Conservation (phyloP, 768 basidiomycete species). For the Scleroderma citrinum region DNA sequence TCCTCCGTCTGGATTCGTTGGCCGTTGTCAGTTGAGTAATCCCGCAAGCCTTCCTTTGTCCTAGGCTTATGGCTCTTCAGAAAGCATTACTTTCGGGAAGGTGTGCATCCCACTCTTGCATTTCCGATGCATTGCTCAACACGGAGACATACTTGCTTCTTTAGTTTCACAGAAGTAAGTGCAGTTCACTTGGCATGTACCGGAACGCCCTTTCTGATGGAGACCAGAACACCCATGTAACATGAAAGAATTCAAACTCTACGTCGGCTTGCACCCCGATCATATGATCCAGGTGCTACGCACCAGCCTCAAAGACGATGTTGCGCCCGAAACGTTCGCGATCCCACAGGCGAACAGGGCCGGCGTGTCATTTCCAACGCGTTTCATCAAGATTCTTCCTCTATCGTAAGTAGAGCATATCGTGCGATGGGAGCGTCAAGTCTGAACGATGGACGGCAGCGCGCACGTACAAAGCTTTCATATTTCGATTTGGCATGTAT, state of each 20-base stretch:
- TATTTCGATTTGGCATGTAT: conserved; percentile 73
- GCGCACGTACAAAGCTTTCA: conserved; percentile 71
- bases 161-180: conserved; percentile 26
- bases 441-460: conserved; percentile 28
- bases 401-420: conserved; percentile 49
- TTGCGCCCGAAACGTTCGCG: conserved; percentile 55
- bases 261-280: conserved; percentile 57
- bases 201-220: neutral
- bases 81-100: conserved; percentile 77
- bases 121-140: conserved; percentile 9
- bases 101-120: conserved; percentile 29
- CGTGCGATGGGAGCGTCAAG: neutral
- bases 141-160: neutral
- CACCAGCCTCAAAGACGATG: conserved; percentile 59
- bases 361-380: conserved; percentile 56
- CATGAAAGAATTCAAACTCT: conserved; percentile 77
- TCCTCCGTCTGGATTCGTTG: conserved; percentile 54
- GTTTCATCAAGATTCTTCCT: conserved; percentile 70
- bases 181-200: neutral
- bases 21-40: conserved; percentile 59
- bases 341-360: conserved; percentile 50
- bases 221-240: conserved; percentile 75
- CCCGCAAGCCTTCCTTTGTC: neutral
- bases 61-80: conserved; percentile 29
- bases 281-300: conserved; percentile 66